Evolutionary conservation across 352 stramenopile species (phyloP).

Genomic region (Globisporangium carolinianum): DNA sequence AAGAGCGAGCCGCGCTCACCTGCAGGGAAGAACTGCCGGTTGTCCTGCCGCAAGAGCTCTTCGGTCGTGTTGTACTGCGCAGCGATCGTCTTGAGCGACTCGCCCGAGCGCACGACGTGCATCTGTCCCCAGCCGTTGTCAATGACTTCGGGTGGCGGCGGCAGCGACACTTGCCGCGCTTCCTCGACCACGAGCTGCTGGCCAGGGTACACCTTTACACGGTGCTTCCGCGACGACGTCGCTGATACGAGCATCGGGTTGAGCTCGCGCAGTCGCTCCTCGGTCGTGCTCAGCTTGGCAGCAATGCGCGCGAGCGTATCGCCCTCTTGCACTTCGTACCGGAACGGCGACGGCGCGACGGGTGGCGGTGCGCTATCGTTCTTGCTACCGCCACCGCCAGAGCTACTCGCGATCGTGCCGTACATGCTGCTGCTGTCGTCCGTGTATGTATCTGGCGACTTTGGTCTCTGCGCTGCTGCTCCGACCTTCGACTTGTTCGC

Average conservation of each 20-base stretch:
- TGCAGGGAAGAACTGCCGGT: conserved; percentile 70
- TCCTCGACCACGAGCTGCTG: conserved; percentile 77
- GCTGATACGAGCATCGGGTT: conserved; percentile 52
- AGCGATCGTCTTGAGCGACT: conserved; percentile 65
- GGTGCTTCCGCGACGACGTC: conserved; percentile 20
- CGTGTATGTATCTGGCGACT: background rate
- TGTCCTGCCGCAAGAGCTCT: conserved; percentile 72
- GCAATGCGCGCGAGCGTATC: conserved; percentile 65
- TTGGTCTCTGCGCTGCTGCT: too few species aligned
- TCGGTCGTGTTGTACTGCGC: conserved; percentile 77
- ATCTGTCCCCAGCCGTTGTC: conserved; percentile 83
- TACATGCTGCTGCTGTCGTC: conserved; percentile 27
- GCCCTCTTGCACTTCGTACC: conserved; percentile 57
- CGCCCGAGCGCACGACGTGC: conserved; percentile 65
- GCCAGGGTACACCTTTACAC: conserved; percentile 57
- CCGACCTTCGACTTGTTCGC: too few species aligned
- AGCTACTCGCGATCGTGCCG: conserved; percentile 26
- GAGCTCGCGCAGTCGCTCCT: conserved; percentile 45
- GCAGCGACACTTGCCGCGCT: conserved; percentile 54
- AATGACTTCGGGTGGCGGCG: conserved; percentile 68
- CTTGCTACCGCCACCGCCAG: conserved; percentile 16
- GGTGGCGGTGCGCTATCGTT: conserved; percentile 14
- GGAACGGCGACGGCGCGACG: conserved; percentile 47
- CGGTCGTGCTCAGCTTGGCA: conserved; percentile 53
- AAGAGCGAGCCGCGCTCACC: conserved; percentile 64